Base-by-base conservation (phyloP, 495 filamentous ascomycete genomes). In the Eremomyces bilateralis region DNA sequence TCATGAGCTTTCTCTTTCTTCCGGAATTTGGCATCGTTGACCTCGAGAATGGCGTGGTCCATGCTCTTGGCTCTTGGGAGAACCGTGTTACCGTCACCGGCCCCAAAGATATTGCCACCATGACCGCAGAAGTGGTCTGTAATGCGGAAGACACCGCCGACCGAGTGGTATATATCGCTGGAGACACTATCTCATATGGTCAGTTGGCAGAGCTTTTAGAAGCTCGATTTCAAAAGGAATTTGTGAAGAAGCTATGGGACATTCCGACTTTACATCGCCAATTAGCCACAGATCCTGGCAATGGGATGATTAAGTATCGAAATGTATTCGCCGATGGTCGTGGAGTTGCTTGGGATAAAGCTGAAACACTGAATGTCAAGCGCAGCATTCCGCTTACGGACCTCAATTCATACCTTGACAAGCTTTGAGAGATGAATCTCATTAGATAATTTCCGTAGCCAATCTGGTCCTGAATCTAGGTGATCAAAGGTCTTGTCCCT, bases 1-100 rank as follows among this genome's bases (percentile, higher is more conserved):
- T 76, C 41, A 70, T 63, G 40, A 68, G 60, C 36, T 76, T 75
- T 45, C 45, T 75, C 19, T 71, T 77, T 43, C 56, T 63, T 46
- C 47, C 50, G 1, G 57, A 32, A 5, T 76, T 70, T 49, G 70
- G 67, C 1, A 59, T 73, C 15, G 67, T 74, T 5, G 51, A 54
- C 40, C 22, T 44, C 1, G 36, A 41, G 10, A 30, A 56, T 35
- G 29, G 56, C 15, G 40, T 28, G 3, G 54, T 73, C 6, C 50
- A 56, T 5, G 72, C 62, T 1, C 42, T 76, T 10, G 64, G 71
- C 4, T 45, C 56, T 16, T 71, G 62, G 67, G 64, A 64, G 11
- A 68, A 57, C 36, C 36, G 41, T 21, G 59, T 75, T 17, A 69
- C 67, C 15, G 56, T 71, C 4, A 75, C 72, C 20, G 58, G 59